phyloP scores from a whole-genome alignment of 108 stramenopile species.

The Skeletonema potamos region DNA sequence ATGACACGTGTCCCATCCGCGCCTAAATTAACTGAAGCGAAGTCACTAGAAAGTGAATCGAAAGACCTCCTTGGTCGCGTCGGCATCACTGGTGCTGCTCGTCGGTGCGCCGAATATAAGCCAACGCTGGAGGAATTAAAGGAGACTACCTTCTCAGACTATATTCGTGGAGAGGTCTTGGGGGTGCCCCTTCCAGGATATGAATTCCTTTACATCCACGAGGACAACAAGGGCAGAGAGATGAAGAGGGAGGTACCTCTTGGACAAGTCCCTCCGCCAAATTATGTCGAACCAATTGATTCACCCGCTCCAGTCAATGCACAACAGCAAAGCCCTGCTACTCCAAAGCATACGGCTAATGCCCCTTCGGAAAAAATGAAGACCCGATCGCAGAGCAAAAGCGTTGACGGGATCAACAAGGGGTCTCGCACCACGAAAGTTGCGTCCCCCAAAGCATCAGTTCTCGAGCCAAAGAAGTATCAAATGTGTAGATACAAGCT shows the following conservation, averaged over 20 bases:
- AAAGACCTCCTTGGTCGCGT: slow-evolving; percentile 25
- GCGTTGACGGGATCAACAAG: slow-evolving; percentile 5
- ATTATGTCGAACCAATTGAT: background rate
- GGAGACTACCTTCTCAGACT: slow-evolving; percentile 68
- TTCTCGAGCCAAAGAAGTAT: slow-evolving; percentile 30
- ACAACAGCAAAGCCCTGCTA: background rate
- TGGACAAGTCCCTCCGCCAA: slow-evolving; percentile 7
- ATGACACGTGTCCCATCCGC: background rate
- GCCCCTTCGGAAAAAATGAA: background rate
- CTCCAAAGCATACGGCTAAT: background rate
- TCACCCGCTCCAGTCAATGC: background rate
- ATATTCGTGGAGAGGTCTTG: slow-evolving; percentile 66
- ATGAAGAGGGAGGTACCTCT: slow-evolving; percentile 12
- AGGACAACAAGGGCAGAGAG: slow-evolving; percentile 30
- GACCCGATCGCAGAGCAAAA: slow-evolving; percentile 21
- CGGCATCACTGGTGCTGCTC: slow-evolving; percentile 18
- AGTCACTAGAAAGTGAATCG: slow-evolving; percentile 30
- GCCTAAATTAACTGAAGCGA: slow-evolving; percentile 24
- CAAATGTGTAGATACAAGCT: slow-evolving; percentile 48
- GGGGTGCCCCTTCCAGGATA: slow-evolving; percentile 50
- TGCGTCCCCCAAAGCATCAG: slow-evolving; percentile 1
- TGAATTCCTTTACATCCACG: slow-evolving; percentile 42
- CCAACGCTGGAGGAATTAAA: slow-evolving; percentile 69
- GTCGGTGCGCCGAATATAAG: slow-evolving; percentile 47
- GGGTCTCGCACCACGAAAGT: background rate